Evolutionary conservation across 2,329 filamentous ascomycete genomes (phyloP), one percentile per base, ranked within the genome.

Genomic region (Stylonectria norvegica): DNA sequence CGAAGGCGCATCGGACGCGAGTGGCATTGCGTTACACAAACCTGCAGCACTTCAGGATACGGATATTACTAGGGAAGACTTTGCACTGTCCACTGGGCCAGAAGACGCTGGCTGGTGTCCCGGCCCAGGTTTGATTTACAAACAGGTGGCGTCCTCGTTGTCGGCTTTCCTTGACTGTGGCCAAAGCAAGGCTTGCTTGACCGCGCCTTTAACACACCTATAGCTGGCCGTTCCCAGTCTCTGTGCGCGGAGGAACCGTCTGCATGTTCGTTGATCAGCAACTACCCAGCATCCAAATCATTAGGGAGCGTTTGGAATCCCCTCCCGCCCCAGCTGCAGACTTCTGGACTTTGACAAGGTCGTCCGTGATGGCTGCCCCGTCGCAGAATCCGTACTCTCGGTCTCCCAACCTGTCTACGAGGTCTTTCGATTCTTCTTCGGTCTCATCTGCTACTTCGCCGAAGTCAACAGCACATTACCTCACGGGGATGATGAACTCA

Each of bases 401-500:
- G 64, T 82, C 79, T 42, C 79, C 79, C 45, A 80, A 80, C 62
- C 71, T 69, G 45, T 80, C 78, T 49, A 75, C 72, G 48, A 71
- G 73, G 61, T 81, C 78, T 50, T 82, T 79, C 71, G 77, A 80
- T 64, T 81, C 78, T 44, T 81, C 78, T 9, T 79, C 78, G 34
- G 76, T 79, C 53, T 80, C 78, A 18, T 81, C 79, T 42, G 73
- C 77, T 41, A 75, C 78, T 19, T 83, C 79, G 15, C 79, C 79
- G 35, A 73, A 72, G 51, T 70, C 72, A 40, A 67, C 73, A 41
- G 64, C 71, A 46, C 71, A 74, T 54, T 78, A 78, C 58, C 61
- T 76, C 4, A 53, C 71, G 50, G 72, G 70, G 39, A 61, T 76
- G 48, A 73, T 80, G 69, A 71, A 69, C 58, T 64, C 71, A 47